Base-by-base conservation (phyloP, 2,329 filamentous ascomycete species). In the Colletotrichum liaoningense region DNA sequence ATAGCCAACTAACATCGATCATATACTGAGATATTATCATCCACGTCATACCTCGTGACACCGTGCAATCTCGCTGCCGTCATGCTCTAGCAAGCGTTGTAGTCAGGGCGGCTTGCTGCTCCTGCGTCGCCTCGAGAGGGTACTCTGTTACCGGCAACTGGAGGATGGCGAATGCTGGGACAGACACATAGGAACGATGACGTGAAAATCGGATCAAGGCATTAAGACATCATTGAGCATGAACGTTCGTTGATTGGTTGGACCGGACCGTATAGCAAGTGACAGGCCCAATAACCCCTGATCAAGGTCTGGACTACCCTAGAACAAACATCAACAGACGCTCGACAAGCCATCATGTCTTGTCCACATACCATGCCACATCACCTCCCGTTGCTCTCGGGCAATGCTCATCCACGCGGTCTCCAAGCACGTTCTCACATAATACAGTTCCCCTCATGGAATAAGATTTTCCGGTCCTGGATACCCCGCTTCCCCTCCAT, bases 381-480 rank as follows among this genome's bases (percentile, higher is more conserved):
- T 38, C 60, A 35, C 22, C 35, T 56, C 60, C 24, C 26, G 28
- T 56, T 30, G 14, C 28, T 52, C 24, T 30, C 33, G 19, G 19
- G 16, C 26, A 55, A 38, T n/a, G 54, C 60, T 64, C 59, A 38
- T 28, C 59, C 14, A 19, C 33, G 49, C 35, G 59, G 24, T 57
- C 28, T 22, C 52, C 42, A 26, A 72, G 59, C 66, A 63, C 38
- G n/a, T 58, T 54, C 42, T 62, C 58, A 28, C 54, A 46, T 30
- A 55, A 64, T 19, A 54, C 19, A 42, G 30, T 57, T n/a, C 60
- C 26, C 33, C 28, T 59, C 35, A 26, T 62, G 57, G 67, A 65
- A 66, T n/a, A 4, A 35, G 28, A 71, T 71, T 70, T 73, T 71
- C 67, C 62, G n/a, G 56, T 62, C 69, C 69, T 57, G 35, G 56